Evolutionary conservation across 2,329 filamentous ascomycete genomes (phyloP).

Genomic region (Colletotrichum tanaceti): DNA sequence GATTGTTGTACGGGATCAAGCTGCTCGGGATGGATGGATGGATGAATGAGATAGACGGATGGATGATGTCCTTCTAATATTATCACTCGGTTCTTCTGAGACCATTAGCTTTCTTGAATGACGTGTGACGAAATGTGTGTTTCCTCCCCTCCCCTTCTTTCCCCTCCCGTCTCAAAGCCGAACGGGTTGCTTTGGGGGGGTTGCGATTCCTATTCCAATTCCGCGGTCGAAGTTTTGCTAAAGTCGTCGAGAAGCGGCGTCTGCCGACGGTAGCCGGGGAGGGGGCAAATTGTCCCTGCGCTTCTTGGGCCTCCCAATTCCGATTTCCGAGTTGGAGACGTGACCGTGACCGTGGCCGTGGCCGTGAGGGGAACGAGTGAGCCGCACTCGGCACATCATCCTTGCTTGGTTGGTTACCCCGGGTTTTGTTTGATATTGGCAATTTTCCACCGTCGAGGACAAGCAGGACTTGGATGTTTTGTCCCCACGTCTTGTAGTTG

Average conservation of each 20-base stretch:
- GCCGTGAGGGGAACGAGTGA: not conserved
- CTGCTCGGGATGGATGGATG: not conserved
- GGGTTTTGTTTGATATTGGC: too few relatives aligned
- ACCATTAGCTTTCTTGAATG: not conserved
- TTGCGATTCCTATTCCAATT: slow-evolving; percentile 23
- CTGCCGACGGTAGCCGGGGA: slow-evolving; percentile 41
- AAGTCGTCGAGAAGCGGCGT: slow-evolving; percentile 32
- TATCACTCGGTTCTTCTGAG: not conserved
- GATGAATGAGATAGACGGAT: not conserved
- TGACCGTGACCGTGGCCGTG: not conserved
- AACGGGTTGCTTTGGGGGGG: slow-evolving; percentile 4
- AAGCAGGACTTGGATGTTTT: too few relatives aligned
- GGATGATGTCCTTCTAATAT: not conserved
- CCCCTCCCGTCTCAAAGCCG: slow-evolving; percentile 20
- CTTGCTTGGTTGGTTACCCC: not conserved
- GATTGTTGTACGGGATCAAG: not conserved
- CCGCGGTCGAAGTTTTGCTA: slow-evolving; percentile 24
- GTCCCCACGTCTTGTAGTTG: too few relatives aligned
- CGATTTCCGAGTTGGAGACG: slow-evolving; percentile 30
- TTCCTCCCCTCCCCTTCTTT: not conserved
- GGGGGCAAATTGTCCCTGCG: not conserved
- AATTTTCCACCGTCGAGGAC: too few relatives aligned
- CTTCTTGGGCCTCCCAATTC: slow-evolving; percentile 27
- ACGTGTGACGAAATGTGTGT: slow-evolving; percentile 14
- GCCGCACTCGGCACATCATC: not conserved